Evolutionary conservation across 768 basidiomycete genomes (phyloP).

Genomic region (Lanmaoa rubissima): DNA sequence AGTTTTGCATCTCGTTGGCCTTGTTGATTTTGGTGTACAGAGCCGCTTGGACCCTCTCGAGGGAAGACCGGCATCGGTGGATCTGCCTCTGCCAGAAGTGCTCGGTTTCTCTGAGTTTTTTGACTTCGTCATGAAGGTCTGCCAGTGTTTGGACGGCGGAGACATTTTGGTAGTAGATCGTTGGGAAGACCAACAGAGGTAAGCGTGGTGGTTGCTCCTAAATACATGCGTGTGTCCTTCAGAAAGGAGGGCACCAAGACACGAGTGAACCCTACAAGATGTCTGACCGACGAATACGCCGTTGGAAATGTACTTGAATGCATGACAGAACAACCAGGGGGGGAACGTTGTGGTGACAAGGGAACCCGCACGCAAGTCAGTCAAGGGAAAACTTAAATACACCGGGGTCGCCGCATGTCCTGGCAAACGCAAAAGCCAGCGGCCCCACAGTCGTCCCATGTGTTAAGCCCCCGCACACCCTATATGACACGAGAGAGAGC

Average conservation of each 20-base stretch:
- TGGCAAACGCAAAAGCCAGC: constrained; percentile 20
- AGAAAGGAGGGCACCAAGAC: constrained; percentile 1
- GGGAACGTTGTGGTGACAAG: constrained; percentile 14
- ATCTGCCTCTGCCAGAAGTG: constrained; percentile 17
- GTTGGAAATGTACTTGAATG: constrained; percentile 12
- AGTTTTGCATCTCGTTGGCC: constrained; percentile 31
- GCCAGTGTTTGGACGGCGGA: constrained; percentile 20
- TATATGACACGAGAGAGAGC: background rate
- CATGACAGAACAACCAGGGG: constrained; percentile 11
- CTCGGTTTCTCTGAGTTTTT: constrained; percentile 15
- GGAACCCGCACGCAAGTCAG: constrained; percentile 12
- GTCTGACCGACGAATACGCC: constrained; percentile 18
- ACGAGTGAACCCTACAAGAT: constrained; percentile 18
- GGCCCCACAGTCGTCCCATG: constrained; percentile 16
- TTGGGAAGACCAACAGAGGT: constrained; percentile 5
- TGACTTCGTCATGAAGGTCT: constrained; percentile 21
- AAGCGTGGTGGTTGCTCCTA: constrained; percentile 15
- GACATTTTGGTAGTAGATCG: constrained; percentile 13
- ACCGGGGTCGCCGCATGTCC: constrained; percentile 18
- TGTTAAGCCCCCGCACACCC: constrained; percentile 22
- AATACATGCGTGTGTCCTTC: background rate
- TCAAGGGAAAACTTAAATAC: constrained; percentile 22
- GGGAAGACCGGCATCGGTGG: constrained; percentile 8
- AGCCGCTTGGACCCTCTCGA: constrained; percentile 15
- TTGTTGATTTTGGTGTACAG: constrained; percentile 21